Evolutionary conservation across 495 filamentous ascomycete species (phyloP), one percentile per base, ranked within the genome.

Genomic region (Penicillium verhagenii): DNA sequence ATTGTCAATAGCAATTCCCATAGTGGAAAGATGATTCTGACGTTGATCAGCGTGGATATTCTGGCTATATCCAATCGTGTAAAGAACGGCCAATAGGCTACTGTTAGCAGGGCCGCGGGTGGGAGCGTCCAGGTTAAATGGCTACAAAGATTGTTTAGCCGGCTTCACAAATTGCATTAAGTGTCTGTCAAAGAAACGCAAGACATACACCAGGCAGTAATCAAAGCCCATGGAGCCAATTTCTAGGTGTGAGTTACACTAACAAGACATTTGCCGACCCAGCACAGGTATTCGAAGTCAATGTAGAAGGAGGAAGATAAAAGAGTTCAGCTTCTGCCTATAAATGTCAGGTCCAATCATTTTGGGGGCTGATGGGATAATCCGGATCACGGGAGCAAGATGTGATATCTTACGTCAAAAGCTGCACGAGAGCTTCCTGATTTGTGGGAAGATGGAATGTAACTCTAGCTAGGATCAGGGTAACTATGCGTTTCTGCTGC

Each of bases 51-150:
- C 45, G 79, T 81, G 3, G 61, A 40, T 25, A 84, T 78, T 60
- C 84, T 86, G 66, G 81, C 82, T 8, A 82, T 46, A 47, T 87
- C 84, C 29, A 82, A 67, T 40, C 64, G 67, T 16, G 81, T 86
- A 38, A 80, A 72, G 23, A 90, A 69, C 1, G 85, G 86, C 39
- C 71, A 74, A 53, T 82, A 80, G 20, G 84, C 53, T 33, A 76
- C 47, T 8, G 85, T 85, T 53, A 90, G 72, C 28, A 78, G 56
- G 50, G 75, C 56, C 3, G 82, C 83, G 4, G 80, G 74, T 5
- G 86, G 86, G 47, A 89, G 81, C 18, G 83, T 90, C 68, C 85
- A 90, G 53, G 77, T 82, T 50, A 87, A 62, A 70, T 90, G 86
- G 49, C 85, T 88, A 73, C 31, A 74, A 25, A n/a, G 42, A 45